Percentiles rank a stretch among this genome's conserved stretches.
phyloP scores from a whole-genome alignment of 371 early-diverging fungal genomes.

The Lichtheimia corymbifera region DNA sequence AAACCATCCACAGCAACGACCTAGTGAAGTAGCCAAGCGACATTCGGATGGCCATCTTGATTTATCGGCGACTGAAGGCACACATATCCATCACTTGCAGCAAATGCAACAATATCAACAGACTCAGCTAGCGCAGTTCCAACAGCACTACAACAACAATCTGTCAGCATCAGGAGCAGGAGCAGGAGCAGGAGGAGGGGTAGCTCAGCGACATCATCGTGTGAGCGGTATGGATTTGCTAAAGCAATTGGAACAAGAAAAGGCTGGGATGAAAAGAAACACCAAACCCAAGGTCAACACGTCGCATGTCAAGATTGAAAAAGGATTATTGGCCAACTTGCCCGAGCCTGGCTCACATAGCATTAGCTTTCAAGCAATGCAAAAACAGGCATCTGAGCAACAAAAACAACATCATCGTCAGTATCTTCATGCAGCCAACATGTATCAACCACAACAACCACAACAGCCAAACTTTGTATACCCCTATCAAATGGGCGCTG shows the following conservation, averaged over 20 bases:
- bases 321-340: constrained; percentile 40
- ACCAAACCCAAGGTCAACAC: constrained; percentile 34
- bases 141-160: constrained; percentile 21
- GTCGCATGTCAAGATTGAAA: constrained; percentile 44
- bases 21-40: constrained; percentile 7
- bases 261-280: constrained; percentile 35
- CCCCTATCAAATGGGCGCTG: constrained; percentile 11
- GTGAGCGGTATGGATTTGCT: constrained; percentile 48
- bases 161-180: constrained; percentile 19
- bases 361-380: constrained; percentile 45
- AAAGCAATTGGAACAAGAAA: constrained; percentile 47
- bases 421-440: constrained; percentile 5
- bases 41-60: constrained; percentile 13
- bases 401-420: constrained; percentile 22
- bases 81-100: constrained; percentile 28
- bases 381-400: constrained; percentile 24
- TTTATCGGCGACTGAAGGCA: constrained; percentile 14
- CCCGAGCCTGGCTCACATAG: constrained; percentile 49
- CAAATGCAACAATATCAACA: constrained; percentile 32
- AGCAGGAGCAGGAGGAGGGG: constrained; percentile 7
- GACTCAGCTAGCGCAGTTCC: constrained; percentile 30
- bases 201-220: constrained; percentile 14
- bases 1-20: neutral
- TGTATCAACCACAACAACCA: constrained; percentile 8
- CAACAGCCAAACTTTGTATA: constrained; percentile 15